A percentile compares a stretch with the other conserved stretches of the same genome.
Evolutionary conservation across 306 rosid species (phyloP).

Genomic region (Parietaria judaica): DNA sequence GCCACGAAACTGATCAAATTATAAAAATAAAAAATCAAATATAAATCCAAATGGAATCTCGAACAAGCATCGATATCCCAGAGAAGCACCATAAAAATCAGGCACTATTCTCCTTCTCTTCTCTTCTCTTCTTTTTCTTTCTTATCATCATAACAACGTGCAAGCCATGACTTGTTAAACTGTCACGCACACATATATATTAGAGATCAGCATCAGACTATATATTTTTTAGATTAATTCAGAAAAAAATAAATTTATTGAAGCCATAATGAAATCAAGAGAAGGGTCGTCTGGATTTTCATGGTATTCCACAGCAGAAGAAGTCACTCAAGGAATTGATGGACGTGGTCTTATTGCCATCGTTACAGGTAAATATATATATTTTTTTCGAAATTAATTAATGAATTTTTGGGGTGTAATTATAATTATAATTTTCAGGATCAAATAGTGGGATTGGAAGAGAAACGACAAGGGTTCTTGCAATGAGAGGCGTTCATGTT

Average conservation of each 20-base stretch:
- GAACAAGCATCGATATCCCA: no score
- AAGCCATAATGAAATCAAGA: not conserved
- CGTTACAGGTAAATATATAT: slow-evolving; percentile 45
- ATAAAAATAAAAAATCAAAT: no score
- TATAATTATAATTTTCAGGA: slow-evolving; percentile 30
- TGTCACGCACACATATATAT: no score
- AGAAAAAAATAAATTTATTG: not conserved
- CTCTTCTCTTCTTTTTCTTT: no score
- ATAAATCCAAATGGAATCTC: no score
- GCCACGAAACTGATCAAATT: no score
- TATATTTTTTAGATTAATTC: not conserved
- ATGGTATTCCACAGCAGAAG: slow-evolving; percentile 63
- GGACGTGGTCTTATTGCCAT: slow-evolving; percentile 73
- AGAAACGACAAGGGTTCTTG: slow-evolving; percentile 88
- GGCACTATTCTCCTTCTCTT: no score
- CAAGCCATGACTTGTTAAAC: no score
- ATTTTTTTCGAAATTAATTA: no score
- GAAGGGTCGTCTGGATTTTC: slow-evolving; percentile 69
- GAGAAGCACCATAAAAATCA: no score
- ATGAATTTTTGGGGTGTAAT: no score
- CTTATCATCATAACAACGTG: no score
- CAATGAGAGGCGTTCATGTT: slow-evolving; percentile 76
- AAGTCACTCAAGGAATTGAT: slow-evolving; percentile 62
- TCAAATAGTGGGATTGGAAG: slow-evolving; percentile 72
- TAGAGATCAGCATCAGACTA: not conserved